Conservation (phyloP, 2,329 filamentous ascomycete species). For the Akanthomyces uredinophilus region DNA sequence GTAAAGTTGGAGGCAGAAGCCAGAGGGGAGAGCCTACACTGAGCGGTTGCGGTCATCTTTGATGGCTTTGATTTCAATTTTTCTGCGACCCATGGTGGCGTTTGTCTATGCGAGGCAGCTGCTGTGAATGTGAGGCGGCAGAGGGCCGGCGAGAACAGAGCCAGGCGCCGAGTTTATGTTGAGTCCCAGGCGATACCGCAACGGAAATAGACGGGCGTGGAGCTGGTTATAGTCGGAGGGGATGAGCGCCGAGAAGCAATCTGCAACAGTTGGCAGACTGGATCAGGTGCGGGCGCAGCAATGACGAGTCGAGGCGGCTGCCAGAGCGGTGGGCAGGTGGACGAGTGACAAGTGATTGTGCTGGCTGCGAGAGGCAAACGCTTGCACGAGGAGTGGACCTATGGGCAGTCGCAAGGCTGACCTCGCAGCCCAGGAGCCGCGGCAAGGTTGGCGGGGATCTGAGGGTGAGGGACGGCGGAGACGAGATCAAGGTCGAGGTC, state of each 20-base stretch:
- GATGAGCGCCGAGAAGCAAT: background rate
- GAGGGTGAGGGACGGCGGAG: background rate
- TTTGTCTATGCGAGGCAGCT: conserved; percentile 6
- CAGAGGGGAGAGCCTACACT: conserved; percentile 62
- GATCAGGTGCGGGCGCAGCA: background rate
- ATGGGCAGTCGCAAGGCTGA: background rate
- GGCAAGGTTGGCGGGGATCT: background rate
- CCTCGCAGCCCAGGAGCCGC: background rate
- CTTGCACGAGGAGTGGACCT: background rate
- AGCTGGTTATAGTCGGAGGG: background rate
- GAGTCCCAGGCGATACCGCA: background rate
- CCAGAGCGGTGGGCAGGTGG: background rate
- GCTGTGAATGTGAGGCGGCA: conserved; percentile 5
- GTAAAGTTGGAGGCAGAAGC: background rate
- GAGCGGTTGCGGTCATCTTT: conserved; percentile 97
- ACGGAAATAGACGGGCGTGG: background rate
- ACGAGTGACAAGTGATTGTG: background rate
- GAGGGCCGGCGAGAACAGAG: background rate
- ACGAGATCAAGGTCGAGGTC: background rate
- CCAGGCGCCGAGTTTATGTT: conserved; percentile 2
- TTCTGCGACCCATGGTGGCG: conserved; percentile 80
- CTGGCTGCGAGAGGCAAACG: conserved; percentile 1
- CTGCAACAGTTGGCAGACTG: background rate
- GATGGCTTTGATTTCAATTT: conserved; percentile 99
- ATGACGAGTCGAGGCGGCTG: background rate